These are phyloP conservation scores for Naganishia onofrii DNA, from an alignment of 768 basidiomycete genomes.

Conservation along the genomic window DNA sequence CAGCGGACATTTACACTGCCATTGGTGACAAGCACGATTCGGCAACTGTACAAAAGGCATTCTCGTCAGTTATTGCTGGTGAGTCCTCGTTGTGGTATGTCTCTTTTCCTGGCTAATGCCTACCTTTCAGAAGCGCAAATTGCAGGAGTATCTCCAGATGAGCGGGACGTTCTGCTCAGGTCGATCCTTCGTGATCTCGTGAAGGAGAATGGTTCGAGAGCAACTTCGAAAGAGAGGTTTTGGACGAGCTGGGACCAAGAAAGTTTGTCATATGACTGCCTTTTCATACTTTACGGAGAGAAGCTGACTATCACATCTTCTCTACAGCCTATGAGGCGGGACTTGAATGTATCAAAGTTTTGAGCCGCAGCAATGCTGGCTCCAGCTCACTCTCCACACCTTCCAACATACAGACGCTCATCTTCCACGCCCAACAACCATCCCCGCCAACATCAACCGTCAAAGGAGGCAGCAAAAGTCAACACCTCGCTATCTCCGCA, in stretches of 20 bases:
- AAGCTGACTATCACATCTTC: neutral
- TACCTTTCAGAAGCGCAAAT: neutral
- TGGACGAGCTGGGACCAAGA: slow-evolving; percentile 7
- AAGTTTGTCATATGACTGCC: neutral
- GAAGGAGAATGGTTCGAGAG: neutral
- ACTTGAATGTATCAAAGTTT: slow-evolving; percentile 14
- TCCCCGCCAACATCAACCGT: neutral
- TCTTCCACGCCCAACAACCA: neutral
- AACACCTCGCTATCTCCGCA: slow-evolving; percentile 9
- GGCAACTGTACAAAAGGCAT: neutral
- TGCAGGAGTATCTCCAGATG: neutral
- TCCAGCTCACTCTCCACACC: slow-evolving; percentile 8
- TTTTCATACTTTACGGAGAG: neutral
- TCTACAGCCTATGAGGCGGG: slow-evolving; percentile 6
- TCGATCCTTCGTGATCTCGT: slow-evolving; percentile 2
- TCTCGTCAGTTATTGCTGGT: neutral
- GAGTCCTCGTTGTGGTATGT: neutral
- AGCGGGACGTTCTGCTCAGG: neutral
- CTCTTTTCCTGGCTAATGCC: neutral
- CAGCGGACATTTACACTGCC: neutral
- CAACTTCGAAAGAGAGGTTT: neutral
- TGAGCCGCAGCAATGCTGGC: slow-evolving; percentile 7
- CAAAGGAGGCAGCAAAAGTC: neutral
- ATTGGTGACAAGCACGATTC: neutral
- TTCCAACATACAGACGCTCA: neutral